phyloP scores from a whole-genome alignment of 1,139 yeast species.

The Taphrina wiesneri region DNA sequence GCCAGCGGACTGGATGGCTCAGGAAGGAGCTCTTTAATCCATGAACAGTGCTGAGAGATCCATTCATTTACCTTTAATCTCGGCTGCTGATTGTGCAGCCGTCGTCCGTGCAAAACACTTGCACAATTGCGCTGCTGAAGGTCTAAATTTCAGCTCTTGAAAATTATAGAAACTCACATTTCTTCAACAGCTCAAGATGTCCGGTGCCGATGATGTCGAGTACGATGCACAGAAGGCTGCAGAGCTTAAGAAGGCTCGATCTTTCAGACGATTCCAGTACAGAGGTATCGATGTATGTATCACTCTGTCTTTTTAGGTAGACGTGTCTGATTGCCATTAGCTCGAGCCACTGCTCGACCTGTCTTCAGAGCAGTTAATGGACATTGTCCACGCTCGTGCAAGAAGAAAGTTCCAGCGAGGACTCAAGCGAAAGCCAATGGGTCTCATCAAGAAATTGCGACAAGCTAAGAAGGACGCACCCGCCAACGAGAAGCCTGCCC shows the following conservation, averaged over 20 bases:
- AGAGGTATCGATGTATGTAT: conserved; percentile 20
- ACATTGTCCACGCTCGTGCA: conserved; percentile 36
- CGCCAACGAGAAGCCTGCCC: conserved; percentile 95
- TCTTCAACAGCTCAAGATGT: conserved; percentile 9
- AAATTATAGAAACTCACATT: background rate
- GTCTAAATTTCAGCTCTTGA: background rate
- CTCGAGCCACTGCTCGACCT: conserved; percentile 90
- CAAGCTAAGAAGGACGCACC: conserved; percentile 92
- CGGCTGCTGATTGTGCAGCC: background rate
- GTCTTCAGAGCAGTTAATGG: conserved; percentile 93
- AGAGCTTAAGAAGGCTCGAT: conserved; percentile 33
- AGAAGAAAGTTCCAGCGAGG: conserved; percentile 38
- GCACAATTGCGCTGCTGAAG: background rate
- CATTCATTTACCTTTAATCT: background rate
- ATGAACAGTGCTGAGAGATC: too few species aligned
- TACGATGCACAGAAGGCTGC: conserved; percentile 34
- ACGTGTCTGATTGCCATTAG: conserved; percentile 96
- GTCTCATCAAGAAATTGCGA: conserved; percentile 96
- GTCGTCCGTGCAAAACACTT: conserved; percentile 11
- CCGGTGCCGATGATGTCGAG: conserved; percentile 31
- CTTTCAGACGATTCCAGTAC: conserved; percentile 32
- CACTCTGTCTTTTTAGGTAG: conserved; percentile 49
- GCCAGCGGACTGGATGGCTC: too few species aligned
- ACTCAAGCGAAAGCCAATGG: conserved; percentile 51
- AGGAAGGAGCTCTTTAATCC: background rate